phyloP scores from a whole-genome alignment of 345 rosid species.

The Eucalyptus cloeziana region DNA sequence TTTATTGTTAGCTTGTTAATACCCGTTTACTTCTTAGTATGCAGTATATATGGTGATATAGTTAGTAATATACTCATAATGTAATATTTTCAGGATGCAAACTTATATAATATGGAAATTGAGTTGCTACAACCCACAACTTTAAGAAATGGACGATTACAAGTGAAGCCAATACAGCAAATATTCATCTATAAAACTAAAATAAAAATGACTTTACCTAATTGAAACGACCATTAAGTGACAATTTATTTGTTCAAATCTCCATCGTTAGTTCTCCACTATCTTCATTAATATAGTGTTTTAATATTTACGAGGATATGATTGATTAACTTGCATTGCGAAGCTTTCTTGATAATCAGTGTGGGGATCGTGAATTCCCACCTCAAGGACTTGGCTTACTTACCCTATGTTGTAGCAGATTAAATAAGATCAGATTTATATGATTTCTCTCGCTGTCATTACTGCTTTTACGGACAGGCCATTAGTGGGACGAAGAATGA shows the following conservation, averaged over 20 bases:
- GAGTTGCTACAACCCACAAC: not conserved
- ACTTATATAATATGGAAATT: not conserved
- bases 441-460: not conserved
- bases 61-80: not conserved
- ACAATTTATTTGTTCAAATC: not conserved
- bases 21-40: not conserved
- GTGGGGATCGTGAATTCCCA: not conserved
- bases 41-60: not conserved
- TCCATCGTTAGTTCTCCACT: not conserved
- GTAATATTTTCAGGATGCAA: not conserved
- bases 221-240: not conserved
- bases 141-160: not conserved
- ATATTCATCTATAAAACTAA: not conserved
- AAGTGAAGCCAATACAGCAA: not conserved
- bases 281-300: not conserved
- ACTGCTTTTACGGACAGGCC: not conserved
- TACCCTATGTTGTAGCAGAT: not conserved
- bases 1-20: not conserved
- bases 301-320: not conserved
- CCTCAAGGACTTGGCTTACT: not conserved
- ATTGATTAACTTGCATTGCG: not conserved
- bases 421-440: not conserved
- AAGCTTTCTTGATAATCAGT: not conserved
- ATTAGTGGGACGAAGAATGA: not conserved
- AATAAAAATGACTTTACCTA: not conserved